Base-by-base conservation (phyloP, 805 yeast species). In the Kregervanrija pseudodelftensis region DNA sequence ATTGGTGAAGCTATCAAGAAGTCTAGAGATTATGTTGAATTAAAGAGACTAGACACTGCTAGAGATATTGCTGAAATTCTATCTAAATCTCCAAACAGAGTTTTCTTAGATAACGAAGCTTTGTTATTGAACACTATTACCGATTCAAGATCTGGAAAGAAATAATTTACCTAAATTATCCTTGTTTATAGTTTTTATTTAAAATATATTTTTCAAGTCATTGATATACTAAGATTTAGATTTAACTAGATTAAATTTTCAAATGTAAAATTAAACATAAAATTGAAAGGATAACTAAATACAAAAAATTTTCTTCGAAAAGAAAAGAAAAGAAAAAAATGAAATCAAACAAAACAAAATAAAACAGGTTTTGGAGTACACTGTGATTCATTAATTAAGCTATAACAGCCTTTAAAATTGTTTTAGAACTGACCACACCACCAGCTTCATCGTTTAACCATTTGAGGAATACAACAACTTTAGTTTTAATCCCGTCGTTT, bases 1-100 rank as follows among this genome's bases (percentile, higher is more conserved):
- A 89, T 93, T 70, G 99, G 99, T 79, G 99, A 93, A 53, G 98
- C 99, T 44, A 91, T 93, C 66, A 93, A 91, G 73, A 93, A 91
- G 68, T 85, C 95, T 17, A 85, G 77, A 66, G 99, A 91, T 65
- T 93, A 93, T 65, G 95, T 93, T 41, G 99, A 93, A 66, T 78
- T 93, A 68, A 93, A 91, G 73, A 83, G 97, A 69, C 78, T 93
- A 63, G 98, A 91, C 64, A 93, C 98, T 38, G 98, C 99, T 14
- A 80, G 90, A 60, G 99, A 93, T 60, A 93, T 93, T 65, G 97
- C 98, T 37, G 72, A 68, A 31, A 87, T 91, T 36, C 70, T 93
- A 59, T 77, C 96, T 33, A 72, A 71, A 56, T 87, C 96, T 47
- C 96, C 97, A 57, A 93, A 93, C 79, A 81, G 79, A 64, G 88